Evolutionary conservation across 2,329 filamentous ascomycete genomes (phyloP).

Genomic region (Aspergillus sp.): DNA sequence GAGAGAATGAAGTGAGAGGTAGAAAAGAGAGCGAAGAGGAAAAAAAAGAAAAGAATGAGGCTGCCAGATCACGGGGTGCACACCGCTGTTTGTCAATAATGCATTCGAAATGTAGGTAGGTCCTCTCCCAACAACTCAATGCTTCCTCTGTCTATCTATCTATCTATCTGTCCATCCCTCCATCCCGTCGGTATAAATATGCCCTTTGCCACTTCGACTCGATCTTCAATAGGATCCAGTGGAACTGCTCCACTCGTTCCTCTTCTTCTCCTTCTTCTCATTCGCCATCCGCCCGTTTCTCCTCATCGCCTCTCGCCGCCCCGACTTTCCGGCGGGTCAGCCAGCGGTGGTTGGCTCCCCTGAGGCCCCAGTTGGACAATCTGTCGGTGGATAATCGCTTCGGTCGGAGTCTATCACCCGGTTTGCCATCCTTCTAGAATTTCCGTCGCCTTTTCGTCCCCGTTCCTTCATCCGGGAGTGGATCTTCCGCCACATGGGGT

Average conservation of each 20-base stretch:
- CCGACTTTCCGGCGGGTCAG: background rate
- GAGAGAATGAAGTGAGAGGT: slow-evolving; percentile 3
- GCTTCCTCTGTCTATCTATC: background rate
- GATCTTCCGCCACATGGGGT: no score
- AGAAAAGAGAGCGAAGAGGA: slow-evolving; percentile 8
- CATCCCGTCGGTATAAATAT: no score
- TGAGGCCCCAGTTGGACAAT: background rate
- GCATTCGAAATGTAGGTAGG: slow-evolving; percentile 11
- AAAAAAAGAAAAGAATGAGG: slow-evolving; percentile 8
- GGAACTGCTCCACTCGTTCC: slow-evolving; percentile 8
- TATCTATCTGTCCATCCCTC: no score
- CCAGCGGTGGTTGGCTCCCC: background rate
- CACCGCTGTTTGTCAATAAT: slow-evolving; percentile 4
- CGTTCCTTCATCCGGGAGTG: no score
- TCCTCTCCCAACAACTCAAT: background rate
- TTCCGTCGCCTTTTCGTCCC: background rate
- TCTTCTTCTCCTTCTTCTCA: background rate
- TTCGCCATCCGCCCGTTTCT: slow-evolving; percentile 7
- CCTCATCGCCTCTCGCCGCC: background rate
- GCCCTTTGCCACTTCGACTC: no score
- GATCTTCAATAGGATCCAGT: slow-evolving; percentile 1
- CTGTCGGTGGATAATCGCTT: background rate
- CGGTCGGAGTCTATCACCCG: slow-evolving; percentile 6
- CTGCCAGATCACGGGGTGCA: slow-evolving; percentile 5
- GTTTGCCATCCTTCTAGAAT: slow-evolving; percentile 11